phyloP scores from a whole-genome alignment of 164 flowering plant genomes.

The Tinospora cordifolia region DNA sequence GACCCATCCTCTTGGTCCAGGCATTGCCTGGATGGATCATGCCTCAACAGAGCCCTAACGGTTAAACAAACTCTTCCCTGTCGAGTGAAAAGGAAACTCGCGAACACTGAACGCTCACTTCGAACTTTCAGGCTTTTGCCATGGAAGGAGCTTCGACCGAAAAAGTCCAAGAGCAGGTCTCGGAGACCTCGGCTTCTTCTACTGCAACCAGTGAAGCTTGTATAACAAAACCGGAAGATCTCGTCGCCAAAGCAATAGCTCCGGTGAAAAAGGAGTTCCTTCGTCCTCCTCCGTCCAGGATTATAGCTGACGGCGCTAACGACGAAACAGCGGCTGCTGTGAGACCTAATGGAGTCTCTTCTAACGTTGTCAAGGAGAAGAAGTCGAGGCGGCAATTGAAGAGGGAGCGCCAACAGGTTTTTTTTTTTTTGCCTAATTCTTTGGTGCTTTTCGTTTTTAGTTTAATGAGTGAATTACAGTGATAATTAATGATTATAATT shows the following conservation, averaged over 20 bases:
- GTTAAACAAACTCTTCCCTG: no score
- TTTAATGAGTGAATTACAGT: neutral
- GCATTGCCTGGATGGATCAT: no score
- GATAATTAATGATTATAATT: neutral
- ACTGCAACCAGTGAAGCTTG: neutral
- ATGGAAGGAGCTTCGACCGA: conserved; percentile 16
- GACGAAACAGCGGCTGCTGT: conserved; percentile 6
- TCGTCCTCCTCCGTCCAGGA: conserved; percentile 57
- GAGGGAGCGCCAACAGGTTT: conserved; percentile 71
- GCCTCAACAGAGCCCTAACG: no score
- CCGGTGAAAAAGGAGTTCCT: conserved; percentile 71
- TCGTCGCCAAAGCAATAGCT: conserved; percentile 71
- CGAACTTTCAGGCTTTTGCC: conserved; percentile 1
- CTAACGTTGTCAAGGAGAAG: conserved; percentile 47
- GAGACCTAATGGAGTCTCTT: conserved; percentile 17
- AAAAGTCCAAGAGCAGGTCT: conserved; percentile 9
- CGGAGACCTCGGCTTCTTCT: neutral
- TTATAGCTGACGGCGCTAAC: conserved; percentile 11
- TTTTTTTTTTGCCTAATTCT: neutral
- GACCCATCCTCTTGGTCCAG: no score
- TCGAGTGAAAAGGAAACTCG: no score
- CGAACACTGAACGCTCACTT: neutral
- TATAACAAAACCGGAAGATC: conserved; percentile 45
- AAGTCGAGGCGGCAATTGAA: conserved; percentile 82
- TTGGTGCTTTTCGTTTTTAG: neutral